Conservation (phyloP, 306 rosid species). For the Acmispon strigosus region DNA sequence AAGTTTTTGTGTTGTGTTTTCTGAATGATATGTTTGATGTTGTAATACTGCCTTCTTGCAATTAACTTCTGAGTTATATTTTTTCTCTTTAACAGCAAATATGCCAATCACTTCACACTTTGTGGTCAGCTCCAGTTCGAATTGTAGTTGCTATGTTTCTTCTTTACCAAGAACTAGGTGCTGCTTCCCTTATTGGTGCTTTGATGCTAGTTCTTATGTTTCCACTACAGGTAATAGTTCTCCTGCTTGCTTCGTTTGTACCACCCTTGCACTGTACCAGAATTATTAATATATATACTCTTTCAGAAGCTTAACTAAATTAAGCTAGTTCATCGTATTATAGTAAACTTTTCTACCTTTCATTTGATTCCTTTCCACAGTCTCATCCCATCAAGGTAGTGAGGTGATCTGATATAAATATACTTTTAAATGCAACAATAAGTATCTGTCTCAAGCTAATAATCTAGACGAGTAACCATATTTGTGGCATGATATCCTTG, state of each 20-base stretch:
- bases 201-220: slow-evolving; percentile 59
- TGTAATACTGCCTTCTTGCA: neutral
- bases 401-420: neutral
- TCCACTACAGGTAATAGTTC: slow-evolving; percentile 58
- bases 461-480: neutral
- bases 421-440: neutral
- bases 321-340: neutral
- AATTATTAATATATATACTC: slow-evolving; percentile 6
- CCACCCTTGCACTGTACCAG: neutral
- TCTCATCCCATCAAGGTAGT: slow-evolving; percentile 2
- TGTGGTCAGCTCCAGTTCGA: slow-evolving; percentile 94
- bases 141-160: slow-evolving; percentile 63
- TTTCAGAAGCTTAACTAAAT: slow-evolving; percentile 5
- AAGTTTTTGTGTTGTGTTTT: neutral
- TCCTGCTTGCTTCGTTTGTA: neutral
- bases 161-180: slow-evolving; percentile 85
- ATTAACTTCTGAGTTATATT: neutral
- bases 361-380: neutral
- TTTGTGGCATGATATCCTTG: slow-evolving; percentile 11
- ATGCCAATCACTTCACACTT: slow-evolving; percentile 71
- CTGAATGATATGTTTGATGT: slow-evolving; percentile 9
- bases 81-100: slow-evolving; percentile 54
- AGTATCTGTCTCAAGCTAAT: neutral
- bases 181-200: slow-evolving; percentile 83
- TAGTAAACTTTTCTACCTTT: neutral